Evolutionary conservation across 1,284 basidiomycete species (phyloP).

Genomic region (Naganishia cerealis): DNA sequence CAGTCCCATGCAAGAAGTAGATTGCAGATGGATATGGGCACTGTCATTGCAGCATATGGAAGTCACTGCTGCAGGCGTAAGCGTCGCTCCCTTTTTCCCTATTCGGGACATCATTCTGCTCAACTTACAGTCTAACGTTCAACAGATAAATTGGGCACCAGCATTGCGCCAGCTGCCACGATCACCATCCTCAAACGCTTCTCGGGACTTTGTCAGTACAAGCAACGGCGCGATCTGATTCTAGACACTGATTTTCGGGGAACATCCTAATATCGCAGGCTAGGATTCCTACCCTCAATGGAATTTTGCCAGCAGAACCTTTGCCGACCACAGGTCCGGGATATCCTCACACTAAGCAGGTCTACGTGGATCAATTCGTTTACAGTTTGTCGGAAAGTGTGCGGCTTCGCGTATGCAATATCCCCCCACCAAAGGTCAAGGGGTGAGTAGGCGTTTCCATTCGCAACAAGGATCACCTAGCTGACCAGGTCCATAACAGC

Average conservation of each 20-base stretch:
- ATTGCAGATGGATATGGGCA: constrained; percentile 30
- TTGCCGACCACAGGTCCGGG: background rate
- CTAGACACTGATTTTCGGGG: background rate
- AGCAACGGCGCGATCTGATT: background rate
- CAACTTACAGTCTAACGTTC: background rate
- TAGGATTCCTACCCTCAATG: constrained; percentile 32
- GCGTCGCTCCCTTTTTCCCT: background rate
- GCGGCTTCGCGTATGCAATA: constrained; percentile 54
- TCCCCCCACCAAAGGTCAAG: constrained; percentile 44
- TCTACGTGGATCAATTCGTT: constrained; percentile 43
- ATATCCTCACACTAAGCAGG: background rate
- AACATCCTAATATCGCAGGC: background rate
- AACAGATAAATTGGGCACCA: background rate
- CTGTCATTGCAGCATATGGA: background rate
- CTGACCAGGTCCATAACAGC: constrained; percentile 14
- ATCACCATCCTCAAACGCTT: background rate
- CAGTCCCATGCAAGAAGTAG: constrained; percentile 27
- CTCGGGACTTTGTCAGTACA: background rate
- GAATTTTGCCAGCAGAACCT: constrained; percentile 39
- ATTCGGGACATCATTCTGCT: background rate
- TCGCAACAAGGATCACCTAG: constrained; percentile 28
- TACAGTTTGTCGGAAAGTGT: constrained; percentile 52
- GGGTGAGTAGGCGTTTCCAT: constrained; percentile 29
- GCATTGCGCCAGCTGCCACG: background rate
- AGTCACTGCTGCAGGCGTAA: background rate